Evolutionary conservation across 371 early-diverging fungal genomes (phyloP), one percentile per base, ranked within the genome.

Genomic region (Mortierella sp.): DNA sequence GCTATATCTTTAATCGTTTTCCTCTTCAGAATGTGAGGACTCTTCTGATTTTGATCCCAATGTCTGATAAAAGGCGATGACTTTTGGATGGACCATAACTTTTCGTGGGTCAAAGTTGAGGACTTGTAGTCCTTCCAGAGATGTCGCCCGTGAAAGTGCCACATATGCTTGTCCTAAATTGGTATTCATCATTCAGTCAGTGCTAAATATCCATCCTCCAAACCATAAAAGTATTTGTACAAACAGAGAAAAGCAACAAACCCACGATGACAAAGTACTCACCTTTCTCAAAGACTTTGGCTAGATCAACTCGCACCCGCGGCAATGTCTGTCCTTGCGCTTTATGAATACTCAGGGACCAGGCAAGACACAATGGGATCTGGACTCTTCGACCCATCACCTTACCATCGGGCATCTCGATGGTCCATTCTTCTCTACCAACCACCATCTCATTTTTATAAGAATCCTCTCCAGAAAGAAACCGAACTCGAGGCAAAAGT

Each of bases 61-160:
- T 37, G 37, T 37, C 5, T 59, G 45, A 57, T 92, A 93, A 68
- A 87, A 92, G 44, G 85, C 73, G n/a, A 85, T 65, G 0, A 93
- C 95, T 55, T 85, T 89, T 5, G 82, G 87, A 73, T 95, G 90
- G 0, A 88, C 92, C 86, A 85, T 89, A 16, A 95, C 90, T 60
- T 88, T 90, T 21, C 76, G 68, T 4, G 87, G 84, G n/a, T 84
- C 52, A 75, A 93, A 96, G 72, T 93, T 90, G 45, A 92, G 68
- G 1, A 95, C 90, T 76, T 94, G 92, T 21, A 93, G 74, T 0
- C 85, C 74, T 0, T 92, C 74, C 60, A 84, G 37, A 0, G 66
- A 60, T 59, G 76, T 84, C 1, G 75, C 86, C 47, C 91, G 68
- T 26, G 84, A 84, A 50, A 91, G 56, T 21, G 90, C 91, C 7